Evolutionary conservation across 805 yeast genomes (phyloP).

Genomic region (Candida palmyrensis): DNA sequence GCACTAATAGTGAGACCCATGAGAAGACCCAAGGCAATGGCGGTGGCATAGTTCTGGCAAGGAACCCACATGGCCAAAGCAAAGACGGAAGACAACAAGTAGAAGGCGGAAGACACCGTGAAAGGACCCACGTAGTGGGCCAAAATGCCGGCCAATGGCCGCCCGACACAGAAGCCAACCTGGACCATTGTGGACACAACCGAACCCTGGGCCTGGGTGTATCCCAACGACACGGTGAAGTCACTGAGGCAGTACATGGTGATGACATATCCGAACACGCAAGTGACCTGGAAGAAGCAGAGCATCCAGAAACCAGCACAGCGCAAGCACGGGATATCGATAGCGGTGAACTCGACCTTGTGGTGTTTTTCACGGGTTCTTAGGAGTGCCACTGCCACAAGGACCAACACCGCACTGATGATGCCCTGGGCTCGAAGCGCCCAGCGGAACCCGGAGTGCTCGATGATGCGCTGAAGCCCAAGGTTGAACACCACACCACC

Average conservation of each 20-base stretch:
- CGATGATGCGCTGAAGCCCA: constrained; percentile 42
- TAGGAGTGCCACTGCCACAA: constrained; percentile 17
- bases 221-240: constrained; percentile 57
- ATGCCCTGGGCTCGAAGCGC: constrained; percentile 48
- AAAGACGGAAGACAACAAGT: constrained; percentile 22
- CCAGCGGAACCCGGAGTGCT: constrained; percentile 39
- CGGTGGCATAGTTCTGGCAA: constrained; percentile 51
- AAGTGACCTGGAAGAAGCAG: constrained; percentile 37
- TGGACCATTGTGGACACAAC: constrained; percentile 58
- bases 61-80: constrained; percentile 41
- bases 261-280: constrained; percentile 59
- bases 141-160: constrained; percentile 51
- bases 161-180: constrained; percentile 50
- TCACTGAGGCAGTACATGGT: constrained; percentile 55
- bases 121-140: constrained; percentile 50
- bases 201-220: constrained; percentile 49
- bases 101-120: constrained; percentile 31
- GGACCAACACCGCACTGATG: constrained; percentile 22
- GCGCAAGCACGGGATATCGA: constrained; percentile 36
- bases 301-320: constrained; percentile 40
- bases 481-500: constrained; percentile 49
- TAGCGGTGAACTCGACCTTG: constrained; percentile 22
- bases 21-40: constrained; percentile 46
- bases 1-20: constrained; percentile 59
- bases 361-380: constrained; percentile 12